A percentile compares a stretch with the other conserved stretches of the same genome.
Evolutionary conservation across 345 rosid species (phyloP).

Genomic region (Gossypium anomalum): DNA sequence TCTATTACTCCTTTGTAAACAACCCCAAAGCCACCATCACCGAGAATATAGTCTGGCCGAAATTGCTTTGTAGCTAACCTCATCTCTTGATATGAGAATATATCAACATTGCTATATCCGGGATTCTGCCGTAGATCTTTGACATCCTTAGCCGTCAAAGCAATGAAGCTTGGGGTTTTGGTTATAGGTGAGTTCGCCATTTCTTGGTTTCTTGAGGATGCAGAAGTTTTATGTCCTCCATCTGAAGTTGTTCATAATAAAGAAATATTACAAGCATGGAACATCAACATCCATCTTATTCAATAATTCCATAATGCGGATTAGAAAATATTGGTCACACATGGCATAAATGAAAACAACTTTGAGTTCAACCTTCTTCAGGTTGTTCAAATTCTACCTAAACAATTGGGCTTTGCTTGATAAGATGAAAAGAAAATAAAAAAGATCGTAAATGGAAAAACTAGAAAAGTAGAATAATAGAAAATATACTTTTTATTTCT

Average conservation of each 20-base stretch:
- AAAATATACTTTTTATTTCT: no score
- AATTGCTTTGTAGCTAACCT: constrained; percentile 80
- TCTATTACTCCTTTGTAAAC: constrained; percentile 88
- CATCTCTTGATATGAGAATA: constrained; percentile 81
- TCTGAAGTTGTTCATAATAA: constrained; percentile 4
- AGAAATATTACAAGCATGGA: neutral
- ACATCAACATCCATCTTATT: neutral
- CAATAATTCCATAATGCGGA: neutral
- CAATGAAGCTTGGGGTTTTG: constrained; percentile 14
- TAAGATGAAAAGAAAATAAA: no score
- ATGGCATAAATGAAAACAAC: neutral
- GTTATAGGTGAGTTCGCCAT: constrained; percentile 21
- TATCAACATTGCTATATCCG: constrained; percentile 66
- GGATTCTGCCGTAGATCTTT: constrained; percentile 74
- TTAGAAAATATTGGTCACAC: neutral
- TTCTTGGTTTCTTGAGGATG: constrained; percentile 26
- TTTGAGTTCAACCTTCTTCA: neutral
- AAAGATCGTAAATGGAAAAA: no score
- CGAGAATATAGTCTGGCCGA: constrained; percentile 81
- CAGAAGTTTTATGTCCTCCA: constrained; percentile 12
- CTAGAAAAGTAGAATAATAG: no score
- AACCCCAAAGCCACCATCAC: constrained; percentile 96
- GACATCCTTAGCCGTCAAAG: constrained; percentile 48
- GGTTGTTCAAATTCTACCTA: neutral
- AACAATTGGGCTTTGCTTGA: neutral